Evolutionary conservation across 1,284 basidiomycete species (phyloP), one percentile per base, ranked within the genome.

Genomic region (Ustilago hordei): DNA sequence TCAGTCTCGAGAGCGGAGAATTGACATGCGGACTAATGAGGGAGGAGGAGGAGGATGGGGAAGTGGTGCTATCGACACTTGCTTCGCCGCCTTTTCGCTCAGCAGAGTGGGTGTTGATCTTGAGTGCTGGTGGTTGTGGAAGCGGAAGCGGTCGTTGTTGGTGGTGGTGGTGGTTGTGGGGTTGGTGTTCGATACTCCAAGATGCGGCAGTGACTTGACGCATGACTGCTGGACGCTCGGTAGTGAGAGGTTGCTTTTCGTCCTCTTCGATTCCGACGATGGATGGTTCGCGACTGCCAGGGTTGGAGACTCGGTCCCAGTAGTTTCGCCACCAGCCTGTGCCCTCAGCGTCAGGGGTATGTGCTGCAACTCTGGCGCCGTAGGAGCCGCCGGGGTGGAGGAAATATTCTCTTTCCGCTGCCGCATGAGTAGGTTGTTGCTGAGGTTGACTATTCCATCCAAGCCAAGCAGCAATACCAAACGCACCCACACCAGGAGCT

Each of bases 281-380:
- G 13, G 70, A 73, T 0, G 70, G 70, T 55, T 73, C 70, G 41
- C 58, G 61, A 35, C 61, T 65, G 31, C 56, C 60, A 5, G 48
- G 28, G 9, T 67, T 50, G 19, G 74, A 76, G 2, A 72, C 53
- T 2, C 62, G 64, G 4, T 71, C 61, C 74, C 69, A 76, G 61
- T 71, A 71, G n/a, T 55, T 64, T 17, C 64, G 48, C 74, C 74
- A 76, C 74, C 74, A 70, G 4, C 55, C 56, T 5, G 60, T 68
- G 8, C 66, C 66, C 4, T 64, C 60, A 3, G 19, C 48, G 0
- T 62, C 64, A 5, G 61, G 52, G 0, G 61, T n/a, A 7, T 8
- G 8, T 31, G 23, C 48, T 12, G 23, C 48, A 9, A 50, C 48
- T 50, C 31, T n/a, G 6, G 35, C 52, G 13, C 52, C 52, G 41